Evolutionary conservation across 495 filamentous ascomycete genomes (phyloP).

Genomic region (Lindgomyces ingoldianus): DNA sequence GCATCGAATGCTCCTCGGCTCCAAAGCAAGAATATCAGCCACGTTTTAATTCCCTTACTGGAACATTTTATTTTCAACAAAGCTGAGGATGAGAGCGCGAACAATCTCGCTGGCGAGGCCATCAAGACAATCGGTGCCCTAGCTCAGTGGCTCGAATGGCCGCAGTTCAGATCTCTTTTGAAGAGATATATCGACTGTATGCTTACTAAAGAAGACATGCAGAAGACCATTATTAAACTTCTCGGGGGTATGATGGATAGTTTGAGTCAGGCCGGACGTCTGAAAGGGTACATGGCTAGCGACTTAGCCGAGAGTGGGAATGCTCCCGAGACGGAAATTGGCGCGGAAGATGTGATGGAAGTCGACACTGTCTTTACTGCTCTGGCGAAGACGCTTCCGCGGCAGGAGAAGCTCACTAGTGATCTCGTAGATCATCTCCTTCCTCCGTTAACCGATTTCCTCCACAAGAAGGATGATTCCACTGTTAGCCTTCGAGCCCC

Average conservation of each 20-base stretch:
- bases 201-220: conserved; percentile 74
- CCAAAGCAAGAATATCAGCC: conserved; percentile 71
- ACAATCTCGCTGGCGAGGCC: conserved; percentile 82
- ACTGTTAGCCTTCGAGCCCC: conserved; percentile 89
- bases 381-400: conserved; percentile 68
- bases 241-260: conserved; percentile 79
- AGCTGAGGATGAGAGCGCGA: conserved; percentile 71
- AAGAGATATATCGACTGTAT: conserved; percentile 78
- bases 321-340: conserved; percentile 45
- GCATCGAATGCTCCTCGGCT: conserved; percentile 64
- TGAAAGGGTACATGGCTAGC: conserved; percentile 44
- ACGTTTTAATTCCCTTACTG: conserved; percentile 86
- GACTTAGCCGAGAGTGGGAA: conserved; percentile 25
- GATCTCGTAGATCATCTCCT: conserved; percentile 76
- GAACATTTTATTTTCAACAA: conserved; percentile 91
- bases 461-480: conserved; percentile 91
- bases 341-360: conserved; percentile 22
- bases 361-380: conserved; percentile 39
- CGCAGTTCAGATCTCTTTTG: conserved; percentile 81
- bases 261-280: conserved; percentile 56
- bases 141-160: conserved; percentile 79
- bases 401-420: conserved; percentile 65
- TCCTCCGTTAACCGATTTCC: conserved; percentile 71
- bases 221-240: conserved; percentile 82
- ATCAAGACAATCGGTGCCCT: conserved; percentile 72